Conservation (phyloP, 2,329 filamentous ascomycete species). For the Colletotrichum orbiculare region DNA sequence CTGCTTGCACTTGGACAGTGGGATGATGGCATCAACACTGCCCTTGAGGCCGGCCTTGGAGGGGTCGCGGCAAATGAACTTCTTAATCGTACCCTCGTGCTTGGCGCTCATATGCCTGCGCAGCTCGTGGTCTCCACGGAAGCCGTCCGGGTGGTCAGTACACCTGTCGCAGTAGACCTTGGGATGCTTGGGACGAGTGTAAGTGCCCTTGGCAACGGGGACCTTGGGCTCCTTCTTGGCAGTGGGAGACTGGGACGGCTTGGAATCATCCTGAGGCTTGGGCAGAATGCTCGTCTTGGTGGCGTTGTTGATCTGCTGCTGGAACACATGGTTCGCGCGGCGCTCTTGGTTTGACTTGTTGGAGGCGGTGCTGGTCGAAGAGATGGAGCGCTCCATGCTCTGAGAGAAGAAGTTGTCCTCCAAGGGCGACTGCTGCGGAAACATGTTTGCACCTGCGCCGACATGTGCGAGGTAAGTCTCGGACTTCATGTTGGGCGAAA, state of each 20-base stretch:
- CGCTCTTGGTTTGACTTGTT: constrained; percentile 55
- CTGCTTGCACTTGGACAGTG: constrained; percentile 84
- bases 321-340: constrained; percentile 60
- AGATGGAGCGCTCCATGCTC: constrained; percentile 61
- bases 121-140: constrained; percentile 87
- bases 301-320: constrained; percentile 57
- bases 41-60: constrained; percentile 49
- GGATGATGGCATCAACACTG: constrained; percentile 65
- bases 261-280: constrained; percentile 51
- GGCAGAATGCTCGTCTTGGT: constrained; percentile 54
- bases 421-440: constrained; percentile 44
- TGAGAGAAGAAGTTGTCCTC: constrained; percentile 43
- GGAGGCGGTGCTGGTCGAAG: constrained; percentile 58
- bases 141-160: constrained; percentile 78
- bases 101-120: constrained; percentile 73
- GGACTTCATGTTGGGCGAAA: constrained; percentile 44
- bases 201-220: constrained; percentile 53
- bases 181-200: constrained; percentile 73
- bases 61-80: constrained; percentile 70
- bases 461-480: constrained; percentile 48
- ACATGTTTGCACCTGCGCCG: constrained; percentile 52
- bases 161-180: constrained; percentile 79
- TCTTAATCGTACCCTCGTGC: constrained; percentile 68
- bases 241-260: constrained; percentile 37
- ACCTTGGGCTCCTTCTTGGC: constrained; percentile 56